These are phyloP conservation scores for Syzygium aromaticum DNA, from an alignment of 345 rosid genomes.

Conservation along the genomic window DNA sequence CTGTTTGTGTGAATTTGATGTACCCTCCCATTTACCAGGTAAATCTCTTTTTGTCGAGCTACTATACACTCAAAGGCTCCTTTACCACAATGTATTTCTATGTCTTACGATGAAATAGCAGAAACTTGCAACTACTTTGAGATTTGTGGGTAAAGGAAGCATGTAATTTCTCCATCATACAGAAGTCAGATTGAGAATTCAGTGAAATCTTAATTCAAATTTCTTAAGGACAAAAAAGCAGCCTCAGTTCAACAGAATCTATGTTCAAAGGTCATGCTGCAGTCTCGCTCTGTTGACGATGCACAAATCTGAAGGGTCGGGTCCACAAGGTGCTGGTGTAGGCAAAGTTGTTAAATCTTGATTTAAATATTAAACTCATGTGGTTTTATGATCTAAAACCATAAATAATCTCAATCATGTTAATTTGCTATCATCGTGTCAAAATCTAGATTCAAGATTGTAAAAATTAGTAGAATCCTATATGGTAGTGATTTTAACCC, in stretches of 20 bases:
- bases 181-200: not conserved
- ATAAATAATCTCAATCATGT: not conserved
- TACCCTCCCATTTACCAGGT: conserved; percentile 93
- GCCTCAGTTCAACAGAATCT: not conserved
- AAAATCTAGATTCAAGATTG: not conserved
- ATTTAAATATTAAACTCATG: not conserved
- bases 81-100: not conserved
- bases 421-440: not conserved
- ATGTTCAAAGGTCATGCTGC: not conserved
- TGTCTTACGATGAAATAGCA: not conserved
- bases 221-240: not conserved
- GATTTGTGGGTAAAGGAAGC: not conserved
- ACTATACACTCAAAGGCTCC: not conserved
- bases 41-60: not conserved
- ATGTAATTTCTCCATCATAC: not conserved
- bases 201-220: not conserved
- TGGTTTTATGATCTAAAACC: not conserved
- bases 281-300: not conserved
- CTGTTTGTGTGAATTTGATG: conserved; percentile 67
- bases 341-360: not conserved
- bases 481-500: not conserved
- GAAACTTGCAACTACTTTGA: not conserved
- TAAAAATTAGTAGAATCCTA: not conserved
- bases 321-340: not conserved
- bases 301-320: not conserved